phyloP scores from a whole-genome alignment of 345 rosid genomes.

The Citrus australasica region DNA sequence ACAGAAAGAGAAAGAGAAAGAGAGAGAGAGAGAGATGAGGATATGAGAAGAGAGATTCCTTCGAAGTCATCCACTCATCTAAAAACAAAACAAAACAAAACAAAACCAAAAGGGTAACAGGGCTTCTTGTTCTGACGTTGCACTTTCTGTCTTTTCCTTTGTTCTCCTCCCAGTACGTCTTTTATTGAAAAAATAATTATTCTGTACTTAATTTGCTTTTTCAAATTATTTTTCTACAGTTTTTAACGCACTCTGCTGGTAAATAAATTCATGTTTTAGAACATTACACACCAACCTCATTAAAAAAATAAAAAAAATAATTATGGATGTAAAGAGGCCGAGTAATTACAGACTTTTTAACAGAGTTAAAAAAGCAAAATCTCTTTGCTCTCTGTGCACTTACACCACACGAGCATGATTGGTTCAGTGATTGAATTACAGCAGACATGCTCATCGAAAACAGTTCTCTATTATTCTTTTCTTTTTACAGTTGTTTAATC shows the following conservation, averaged over 20 bases:
- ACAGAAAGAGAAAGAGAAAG: conserved; percentile 5
- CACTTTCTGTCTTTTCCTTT: conserved; percentile 53
- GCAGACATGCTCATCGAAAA: conserved; percentile 25
- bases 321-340: background rate
- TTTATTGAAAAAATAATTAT: background rate
- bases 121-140: conserved; percentile 32
- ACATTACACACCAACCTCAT: no score
- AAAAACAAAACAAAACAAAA: conserved; percentile 27
- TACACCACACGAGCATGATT: conserved; percentile 28
- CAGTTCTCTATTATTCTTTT: background rate
- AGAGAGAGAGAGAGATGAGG: conserved; percentile 24
- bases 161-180: conserved; percentile 25
- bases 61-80: conserved; percentile 31
- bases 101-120: conserved; percentile 23
- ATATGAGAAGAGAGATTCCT: conserved; percentile 23
- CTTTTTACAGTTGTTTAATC: background rate
- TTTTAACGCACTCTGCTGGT: background rate
- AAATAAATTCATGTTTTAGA: background rate
- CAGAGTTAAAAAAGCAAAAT: conserved; percentile 24
- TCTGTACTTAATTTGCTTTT: conserved; percentile 6
- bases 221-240: background rate
- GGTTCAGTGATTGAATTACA: conserved; percentile 29
- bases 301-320: no score
- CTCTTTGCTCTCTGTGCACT: conserved; percentile 23
- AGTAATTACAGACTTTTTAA: conserved; percentile 30